Base-by-base conservation (phyloP, 1,284 basidiomycete genomes). In the Sporisorium exsertum region DNA sequence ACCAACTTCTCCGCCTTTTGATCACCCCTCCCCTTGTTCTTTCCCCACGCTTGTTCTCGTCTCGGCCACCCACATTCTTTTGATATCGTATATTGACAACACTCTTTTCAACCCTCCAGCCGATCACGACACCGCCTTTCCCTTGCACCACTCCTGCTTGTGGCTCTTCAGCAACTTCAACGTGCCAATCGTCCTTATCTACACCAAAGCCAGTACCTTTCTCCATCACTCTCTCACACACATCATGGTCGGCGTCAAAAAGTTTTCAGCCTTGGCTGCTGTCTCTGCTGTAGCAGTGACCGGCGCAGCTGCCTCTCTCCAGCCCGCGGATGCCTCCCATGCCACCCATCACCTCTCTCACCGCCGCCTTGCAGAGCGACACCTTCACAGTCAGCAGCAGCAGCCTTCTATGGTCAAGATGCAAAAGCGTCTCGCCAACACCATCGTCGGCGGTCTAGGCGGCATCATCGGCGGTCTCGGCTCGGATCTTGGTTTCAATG, bases 211-310 rank as follows among this genome's bases (percentile, higher is more conserved):
- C 55, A 58, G n/a, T 55, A 32, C 18, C 29, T 43, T 51, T 22
- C 49, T 12, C n/a, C 18, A 16, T 12, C n/a, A 3, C n/a, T 16
- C 33, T 15, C 42, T 32, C 29, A n/a, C 26, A 33, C 8, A 8
- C 9, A 50, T 32, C 45, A 76, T 76, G 73, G 69, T 71, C 22
- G 58, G 57, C 45, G 43, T 64, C 32, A 59, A 53, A 52, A 72
- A 69, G 24, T 43, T 68, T 29, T 65, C 73, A 43, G 53, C 65
- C 22, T 35, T 72, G 20, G 69, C 68, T 4, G 73, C 58, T 37
- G 53, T 72, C 49, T 76, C 73, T 52, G 46, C 60, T 20, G 33
- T 72, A 4, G 68, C 69, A 49, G 58, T 62, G 10, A 45, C 73
- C 3, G 69, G 69, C 27, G 61, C 61, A 18, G 58, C 49, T 6